Conservation (phyloP, 1,284 basidiomycete genomes). For the Trichosporon ovoides region DNA sequence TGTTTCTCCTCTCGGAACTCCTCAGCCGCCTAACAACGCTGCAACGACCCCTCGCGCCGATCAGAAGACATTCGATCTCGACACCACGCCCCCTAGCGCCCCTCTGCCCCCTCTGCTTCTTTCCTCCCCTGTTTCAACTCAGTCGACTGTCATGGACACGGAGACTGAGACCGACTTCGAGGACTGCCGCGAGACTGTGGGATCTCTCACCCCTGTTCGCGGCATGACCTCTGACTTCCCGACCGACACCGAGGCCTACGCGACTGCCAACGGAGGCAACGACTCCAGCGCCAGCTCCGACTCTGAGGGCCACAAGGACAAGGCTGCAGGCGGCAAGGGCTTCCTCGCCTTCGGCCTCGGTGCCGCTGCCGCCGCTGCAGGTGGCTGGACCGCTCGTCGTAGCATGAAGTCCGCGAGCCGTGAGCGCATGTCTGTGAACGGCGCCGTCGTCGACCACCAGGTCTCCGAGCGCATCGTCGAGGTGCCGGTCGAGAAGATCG, state of each 20-base stretch:
- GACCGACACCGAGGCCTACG: conserved; percentile 41
- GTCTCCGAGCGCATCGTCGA: conserved; percentile 39
- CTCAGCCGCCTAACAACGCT: not conserved
- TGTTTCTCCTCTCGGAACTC: not conserved
- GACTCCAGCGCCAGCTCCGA: conserved; percentile 54
- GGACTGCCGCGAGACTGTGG: conserved; percentile 70
- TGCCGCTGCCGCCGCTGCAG: conserved; percentile 22
- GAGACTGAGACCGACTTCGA: conserved; percentile 69
- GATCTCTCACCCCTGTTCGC: conserved; percentile 59
- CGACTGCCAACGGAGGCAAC: conserved; percentile 35
- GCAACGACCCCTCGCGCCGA: not conserved
- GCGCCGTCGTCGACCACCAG: conserved; percentile 44
- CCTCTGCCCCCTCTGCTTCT: conserved; percentile 27
- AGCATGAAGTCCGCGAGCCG: conserved; percentile 11
- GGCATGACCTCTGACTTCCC: conserved; percentile 59
- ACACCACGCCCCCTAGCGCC: conserved; percentile 37
- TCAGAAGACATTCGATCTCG: conserved; percentile 6
- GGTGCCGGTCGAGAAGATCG: conserved; percentile 43
- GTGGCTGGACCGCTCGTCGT: conserved; percentile 29
- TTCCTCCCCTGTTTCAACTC: conserved; percentile 27
- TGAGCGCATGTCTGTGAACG: not conserved
- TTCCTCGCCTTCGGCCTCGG: conserved; percentile 13
- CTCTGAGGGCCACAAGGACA: conserved; percentile 50
- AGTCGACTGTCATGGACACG: conserved; percentile 38
- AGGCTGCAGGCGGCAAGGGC: conserved; percentile 3